These are phyloP conservation scores for Dothistroma pini DNA, from an alignment of 2,329 filamentous ascomycete genomes.

Conservation along the genomic window DNA sequence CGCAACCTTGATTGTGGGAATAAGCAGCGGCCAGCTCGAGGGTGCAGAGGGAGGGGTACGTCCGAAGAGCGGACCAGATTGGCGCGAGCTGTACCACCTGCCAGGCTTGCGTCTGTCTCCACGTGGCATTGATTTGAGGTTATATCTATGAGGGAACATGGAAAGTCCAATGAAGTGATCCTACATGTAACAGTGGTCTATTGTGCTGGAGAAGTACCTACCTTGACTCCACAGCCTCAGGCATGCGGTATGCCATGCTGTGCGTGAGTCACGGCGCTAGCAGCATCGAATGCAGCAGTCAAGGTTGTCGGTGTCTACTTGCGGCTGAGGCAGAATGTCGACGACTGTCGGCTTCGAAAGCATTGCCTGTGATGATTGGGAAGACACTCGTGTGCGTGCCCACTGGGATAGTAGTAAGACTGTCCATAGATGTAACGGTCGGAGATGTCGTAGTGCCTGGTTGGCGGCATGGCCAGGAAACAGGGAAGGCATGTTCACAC, in stretches of 20 bases:
- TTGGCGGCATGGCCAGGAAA: too few species aligned
- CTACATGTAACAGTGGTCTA: background rate
- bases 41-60: slow-evolving; percentile 8
- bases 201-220: background rate
- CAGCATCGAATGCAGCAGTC: background rate
- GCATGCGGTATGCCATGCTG: background rate
- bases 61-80: background rate
- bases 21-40: slow-evolving; percentile 16
- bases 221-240: background rate
- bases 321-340: background rate
- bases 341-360: background rate
- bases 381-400: background rate
- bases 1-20: background rate
- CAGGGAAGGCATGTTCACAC: too few species aligned
- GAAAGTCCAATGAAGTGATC: background rate
- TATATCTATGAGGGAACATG: background rate
- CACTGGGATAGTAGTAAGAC: background rate
- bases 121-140: background rate
- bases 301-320: background rate
- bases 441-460: too few species aligned
- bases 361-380: background rate
- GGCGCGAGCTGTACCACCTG: background rate
- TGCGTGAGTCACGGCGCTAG: background rate
- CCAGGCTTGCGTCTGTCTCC: background rate
- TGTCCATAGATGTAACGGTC: too few species aligned